A percentile compares a stretch with the other conserved stretches of the same genome.
Evolutionary conservation across 352 stramenopile genomes (phyloP).

Genomic region (Pythium aphanidermatum): DNA sequence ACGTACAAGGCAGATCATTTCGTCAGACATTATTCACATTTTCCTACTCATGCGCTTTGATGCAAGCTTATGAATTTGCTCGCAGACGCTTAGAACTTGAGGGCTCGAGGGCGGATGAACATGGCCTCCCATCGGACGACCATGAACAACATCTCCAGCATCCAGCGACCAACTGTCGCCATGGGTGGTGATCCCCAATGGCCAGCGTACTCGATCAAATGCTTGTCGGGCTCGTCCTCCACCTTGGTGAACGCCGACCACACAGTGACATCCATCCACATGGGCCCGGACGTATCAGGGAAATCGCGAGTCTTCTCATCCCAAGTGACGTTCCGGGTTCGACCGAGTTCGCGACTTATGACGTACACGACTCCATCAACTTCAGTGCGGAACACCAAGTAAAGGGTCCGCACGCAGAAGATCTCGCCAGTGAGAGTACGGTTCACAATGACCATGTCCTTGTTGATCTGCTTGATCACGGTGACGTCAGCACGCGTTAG

Average conservation of each 20-base stretch:
- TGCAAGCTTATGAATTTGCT: no score
- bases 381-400: slow-evolving; percentile 8
- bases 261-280: slow-evolving; percentile 12
- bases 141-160: slow-evolving; percentile 20
- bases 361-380: slow-evolving; percentile 6
- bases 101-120: background rate
- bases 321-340: background rate
- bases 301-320: slow-evolving; percentile 1
- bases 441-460: slow-evolving; percentile 13
- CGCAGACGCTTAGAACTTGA: background rate
- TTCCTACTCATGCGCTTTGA: no score
- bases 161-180: background rate
- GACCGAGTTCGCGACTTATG: slow-evolving; percentile 11
- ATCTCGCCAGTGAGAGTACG: slow-evolving; percentile 1
- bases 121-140: slow-evolving; percentile 13
- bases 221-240: background rate
- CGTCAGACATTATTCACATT: no score
- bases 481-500: slow-evolving; percentile 2
- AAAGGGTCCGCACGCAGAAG: slow-evolving; percentile 1
- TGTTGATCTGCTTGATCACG: slow-evolving; percentile 10
- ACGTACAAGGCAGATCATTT: no score
- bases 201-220: slow-evolving; percentile 4
- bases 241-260: slow-evolving; percentile 10
- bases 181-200: slow-evolving; percentile 6
- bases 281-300: slow-evolving; percentile 2